Evolutionary conservation across 106 monocot genomes (phyloP), one percentile per base, ranked within the genome.

Genomic region (Dendrobium huoshanense): DNA sequence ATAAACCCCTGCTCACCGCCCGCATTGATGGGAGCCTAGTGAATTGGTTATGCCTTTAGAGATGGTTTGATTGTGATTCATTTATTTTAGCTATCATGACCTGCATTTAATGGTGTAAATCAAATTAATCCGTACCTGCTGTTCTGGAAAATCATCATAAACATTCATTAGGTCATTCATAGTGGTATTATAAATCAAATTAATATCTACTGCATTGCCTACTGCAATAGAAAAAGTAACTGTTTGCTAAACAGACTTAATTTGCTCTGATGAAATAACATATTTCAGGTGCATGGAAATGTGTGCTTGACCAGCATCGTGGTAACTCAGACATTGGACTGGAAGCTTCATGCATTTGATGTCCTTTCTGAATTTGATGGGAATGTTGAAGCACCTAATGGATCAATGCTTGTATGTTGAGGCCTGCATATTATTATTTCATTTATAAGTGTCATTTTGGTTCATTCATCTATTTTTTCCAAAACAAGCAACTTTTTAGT

Each of bases 311-410:
- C 89, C 13, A 97, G 96, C 82, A 93, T 97, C 77, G 96, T 97
- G 80, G 96, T 97, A 54, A 97, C 96, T 67, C 96, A 92, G 80
- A 92, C 92, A 24, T 88, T 97, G 78, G 96, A 97, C 82, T 97
- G 96, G 96, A 97, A 97, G 79, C 81, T 97, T 72, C 94, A 97
- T 87, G 96, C 92, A 45, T 97, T 97, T 85, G 96, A 97, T 84
- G 96, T 94, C 31, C 85, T 97, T 29, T 97, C 96, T 72, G 96
- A 97, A 79, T 97, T 97, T 88, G 94, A 92, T 80, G 85, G 84
- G n/a, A 94, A 87, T 77, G 89, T 75, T 75, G 96, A 97, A 80
- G 73, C 87, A 73, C 85, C 90, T 61, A 80, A 81, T 68, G 80
- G 72, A 73, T 59, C 90, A 64, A 87, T 94, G 92, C 92, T 97